Conservation (phyloP, 257 asterid genomes). For the Solanum phureja region DNA sequence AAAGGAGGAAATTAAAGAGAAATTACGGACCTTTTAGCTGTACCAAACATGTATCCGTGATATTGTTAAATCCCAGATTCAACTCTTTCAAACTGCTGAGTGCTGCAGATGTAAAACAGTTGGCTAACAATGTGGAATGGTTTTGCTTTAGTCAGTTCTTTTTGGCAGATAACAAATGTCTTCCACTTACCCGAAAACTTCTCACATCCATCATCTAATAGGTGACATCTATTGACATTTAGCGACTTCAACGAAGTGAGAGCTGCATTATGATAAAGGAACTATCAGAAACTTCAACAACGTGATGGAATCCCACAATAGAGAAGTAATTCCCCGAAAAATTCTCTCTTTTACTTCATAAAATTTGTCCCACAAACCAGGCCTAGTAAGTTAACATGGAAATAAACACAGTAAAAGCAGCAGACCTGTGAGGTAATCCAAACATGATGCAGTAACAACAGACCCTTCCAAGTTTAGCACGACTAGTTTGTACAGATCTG, state of each 20-base stretch:
- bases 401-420: neutral
- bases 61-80: constrained; percentile 4
- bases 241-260: neutral
- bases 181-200: neutral
- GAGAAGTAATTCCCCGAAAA: neutral
- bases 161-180: neutral
- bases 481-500: neutral
- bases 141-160: neutral
- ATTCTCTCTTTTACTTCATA: neutral
- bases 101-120: neutral
- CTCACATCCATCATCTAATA: constrained; percentile 1
- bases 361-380: neutral
- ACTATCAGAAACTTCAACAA: neutral
- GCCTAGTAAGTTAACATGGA: neutral
- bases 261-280: neutral
- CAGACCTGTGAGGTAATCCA: constrained; percentile 9
- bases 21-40: neutral
- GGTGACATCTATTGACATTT: neutral
- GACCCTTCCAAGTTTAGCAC: constrained; percentile 4
- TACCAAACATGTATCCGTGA: neutral
- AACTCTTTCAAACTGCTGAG: constrained; percentile 3
- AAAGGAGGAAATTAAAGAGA: neutral
- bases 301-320: neutral
- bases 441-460: neutral
- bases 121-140: neutral